A percentile compares a stretch with the other conserved stretches of the same genome.
phyloP scores from a whole-genome alignment of 345 rosid species.

The Arabidopsis arenosa region DNA sequence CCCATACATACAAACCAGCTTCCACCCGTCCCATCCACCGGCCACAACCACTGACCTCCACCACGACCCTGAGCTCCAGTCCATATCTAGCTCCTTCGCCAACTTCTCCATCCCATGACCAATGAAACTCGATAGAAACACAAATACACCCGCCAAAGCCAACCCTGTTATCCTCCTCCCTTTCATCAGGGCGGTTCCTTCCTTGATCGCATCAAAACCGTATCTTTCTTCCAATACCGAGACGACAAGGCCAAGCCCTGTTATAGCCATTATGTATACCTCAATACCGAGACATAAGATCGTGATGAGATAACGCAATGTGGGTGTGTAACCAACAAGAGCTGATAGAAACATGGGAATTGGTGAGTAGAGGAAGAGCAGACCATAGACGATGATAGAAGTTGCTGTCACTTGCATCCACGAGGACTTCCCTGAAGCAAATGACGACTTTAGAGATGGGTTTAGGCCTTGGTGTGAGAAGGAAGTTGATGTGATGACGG shows the following conservation, averaged over 20 bases:
- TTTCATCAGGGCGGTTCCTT: constrained; percentile 58
- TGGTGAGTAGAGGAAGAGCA: constrained; percentile 52
- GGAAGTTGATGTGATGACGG: constrained; percentile 47
- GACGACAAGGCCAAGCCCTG: constrained; percentile 64
- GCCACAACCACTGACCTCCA: constrained; percentile 48
- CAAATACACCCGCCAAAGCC: constrained; percentile 53
- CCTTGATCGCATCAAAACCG: constrained; percentile 67
- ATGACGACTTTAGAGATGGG: constrained; percentile 42
- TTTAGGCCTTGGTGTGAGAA: constrained; percentile 37
- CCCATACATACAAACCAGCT: constrained; percentile 57
- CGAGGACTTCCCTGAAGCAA: constrained; percentile 39
- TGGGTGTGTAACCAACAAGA: constrained; percentile 29
- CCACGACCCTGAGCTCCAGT: constrained; percentile 34
- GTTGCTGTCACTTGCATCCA: constrained; percentile 61
- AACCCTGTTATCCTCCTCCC: constrained; percentile 65
- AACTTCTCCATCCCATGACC: constrained; percentile 59
- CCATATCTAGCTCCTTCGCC: constrained; percentile 49
- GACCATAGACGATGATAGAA: constrained; percentile 53
- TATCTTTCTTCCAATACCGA: constrained; percentile 62
- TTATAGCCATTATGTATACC: constrained; percentile 64
- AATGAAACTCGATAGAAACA: constrained; percentile 51
- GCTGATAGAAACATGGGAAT: constrained; percentile 45
- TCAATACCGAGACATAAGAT: constrained; percentile 48
- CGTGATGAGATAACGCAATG: constrained; percentile 42
- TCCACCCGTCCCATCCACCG: constrained; percentile 51